Evolutionary conservation across 306 rosid genomes (phyloP), one percentile per base, ranked within the genome.

Genomic region (Malus sylvestris): DNA sequence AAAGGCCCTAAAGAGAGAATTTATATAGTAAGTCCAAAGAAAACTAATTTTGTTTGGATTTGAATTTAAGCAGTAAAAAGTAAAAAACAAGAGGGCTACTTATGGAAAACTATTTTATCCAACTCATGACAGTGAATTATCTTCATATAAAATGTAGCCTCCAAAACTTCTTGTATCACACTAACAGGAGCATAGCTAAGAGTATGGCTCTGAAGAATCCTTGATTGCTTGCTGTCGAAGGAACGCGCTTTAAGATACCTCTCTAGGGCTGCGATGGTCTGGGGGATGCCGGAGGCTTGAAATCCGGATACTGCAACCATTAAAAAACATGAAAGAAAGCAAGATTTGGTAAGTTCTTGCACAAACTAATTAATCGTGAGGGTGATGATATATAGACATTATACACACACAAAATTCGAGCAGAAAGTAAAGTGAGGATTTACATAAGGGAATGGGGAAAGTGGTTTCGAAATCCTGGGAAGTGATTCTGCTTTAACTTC

Each of bases 201-300:
- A 44, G 53, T 80, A 25, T 25, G 27, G 64, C 65, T 63, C 44
- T 8, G 57, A 59, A 55, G 33, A 61, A 42, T 71, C 67, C 75
- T 10, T 8, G 67, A 32, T 55, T 72, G 83, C 75, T 66, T 60
- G 79, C 79, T 83, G 77, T 70, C 55, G 46, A 65, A 63, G 73
- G 72, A 79, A 67, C 38, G 69, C 60, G 62, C 62, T 68, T 73
- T 49, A 61, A 59, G 78, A 76, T 69, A 19, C 66, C 83, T 67
- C 70, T 84, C 87, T 90, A 92, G 29, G 99, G 98, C 88, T 87
- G 92, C 9, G 99, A 87, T 20, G 99, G 99, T 11, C 89, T 70
- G 38, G 99, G 99, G 73, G 99, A 96, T 71, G 99, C 63, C 38
- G 99, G 98, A 64, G 99, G 99, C 89, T 90, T 95, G 84, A 89